Conservation (phyloP, 345 rosid species). For the Hirschfeldia incana region DNA sequence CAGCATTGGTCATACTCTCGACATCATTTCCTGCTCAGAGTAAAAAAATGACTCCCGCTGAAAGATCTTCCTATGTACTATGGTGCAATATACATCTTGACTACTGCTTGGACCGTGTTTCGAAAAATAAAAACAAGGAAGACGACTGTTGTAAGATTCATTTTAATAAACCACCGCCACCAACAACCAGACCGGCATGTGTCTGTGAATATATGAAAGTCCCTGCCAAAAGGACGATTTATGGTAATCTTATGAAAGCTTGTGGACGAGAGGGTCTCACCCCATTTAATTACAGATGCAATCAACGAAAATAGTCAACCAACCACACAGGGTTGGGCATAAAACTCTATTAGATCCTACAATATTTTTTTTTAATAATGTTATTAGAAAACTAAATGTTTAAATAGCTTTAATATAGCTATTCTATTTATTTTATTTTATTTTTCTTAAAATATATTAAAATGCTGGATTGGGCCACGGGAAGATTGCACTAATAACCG, state of each 20-base stretch:
- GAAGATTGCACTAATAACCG: no score
- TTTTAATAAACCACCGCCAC: not conserved
- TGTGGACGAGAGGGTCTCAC: not conserved
- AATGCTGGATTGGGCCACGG: no score
- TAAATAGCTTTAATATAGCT: no score
- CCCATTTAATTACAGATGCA: not conserved
- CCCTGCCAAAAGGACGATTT: no score
- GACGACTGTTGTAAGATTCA: not conserved
- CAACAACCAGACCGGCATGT: not conserved
- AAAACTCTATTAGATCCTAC: no score
- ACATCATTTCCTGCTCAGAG: not conserved
- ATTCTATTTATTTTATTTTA: no score
- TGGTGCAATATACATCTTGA: not conserved
- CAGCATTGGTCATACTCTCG: not conserved
- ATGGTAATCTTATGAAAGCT: not conserved
- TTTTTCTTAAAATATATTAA: no score
- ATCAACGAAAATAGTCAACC: not conserved
- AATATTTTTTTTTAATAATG: no score
- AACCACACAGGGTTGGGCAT: not conserved
- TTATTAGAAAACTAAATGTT: no score
- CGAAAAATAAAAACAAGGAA: not conserved
- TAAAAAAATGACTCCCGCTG: not conserved
- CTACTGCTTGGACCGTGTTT: not conserved
- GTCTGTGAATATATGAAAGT: no score
- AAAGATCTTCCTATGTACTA: not conserved